A percentile compares a stretch with the other conserved stretches of the same genome.
These are phyloP conservation scores for Zalerion maritima DNA, from an alignment of 495 filamentous ascomycete species.

Conservation along the genomic window DNA sequence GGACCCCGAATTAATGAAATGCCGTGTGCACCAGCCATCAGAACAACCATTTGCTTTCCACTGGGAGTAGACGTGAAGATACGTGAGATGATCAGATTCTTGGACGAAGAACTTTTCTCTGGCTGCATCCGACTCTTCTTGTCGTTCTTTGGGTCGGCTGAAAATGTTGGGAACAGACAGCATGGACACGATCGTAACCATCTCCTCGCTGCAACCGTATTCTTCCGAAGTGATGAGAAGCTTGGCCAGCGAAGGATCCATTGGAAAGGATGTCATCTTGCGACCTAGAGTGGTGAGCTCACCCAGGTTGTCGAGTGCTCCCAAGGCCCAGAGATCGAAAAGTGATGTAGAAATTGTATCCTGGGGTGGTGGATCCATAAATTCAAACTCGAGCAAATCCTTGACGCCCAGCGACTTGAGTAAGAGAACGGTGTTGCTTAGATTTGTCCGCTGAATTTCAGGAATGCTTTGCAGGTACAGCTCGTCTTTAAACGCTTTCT, in stretches of 20 bases:
- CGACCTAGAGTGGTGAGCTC: constrained; percentile 76
- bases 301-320: constrained; percentile 84
- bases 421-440: constrained; percentile 86
- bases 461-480: constrained; percentile 96
- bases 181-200: constrained; percentile 98
- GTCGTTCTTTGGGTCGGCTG: constrained; percentile 92
- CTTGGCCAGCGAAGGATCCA: constrained; percentile 90
- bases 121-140: constrained; percentile 90
- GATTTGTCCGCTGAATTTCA: constrained; percentile 93
- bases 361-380: constrained; percentile 97
- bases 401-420: constrained; percentile 91
- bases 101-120: constrained; percentile 98
- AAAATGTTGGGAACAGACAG: constrained; percentile 92
- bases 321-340: constrained; percentile 96
- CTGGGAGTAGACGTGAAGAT: constrained; percentile 89
- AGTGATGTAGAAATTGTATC: constrained; percentile 95
- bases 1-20: constrained; percentile 89
- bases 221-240: constrained; percentile 76
- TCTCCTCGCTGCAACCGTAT: constrained; percentile 91
- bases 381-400: constrained; percentile 93
- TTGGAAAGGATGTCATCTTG: constrained; percentile 94
- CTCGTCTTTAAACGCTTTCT: constrained; percentile 89
- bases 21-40: constrained; percentile 80
- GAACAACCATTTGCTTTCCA: constrained; percentile 86
- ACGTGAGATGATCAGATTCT: constrained; percentile 91